A percentile compares a stretch with the other conserved stretches of the same genome.
These are phyloP conservation scores for Backusella morwellensis DNA, from an alignment of 192 early-diverging fungal species.

Conservation along the genomic window DNA sequence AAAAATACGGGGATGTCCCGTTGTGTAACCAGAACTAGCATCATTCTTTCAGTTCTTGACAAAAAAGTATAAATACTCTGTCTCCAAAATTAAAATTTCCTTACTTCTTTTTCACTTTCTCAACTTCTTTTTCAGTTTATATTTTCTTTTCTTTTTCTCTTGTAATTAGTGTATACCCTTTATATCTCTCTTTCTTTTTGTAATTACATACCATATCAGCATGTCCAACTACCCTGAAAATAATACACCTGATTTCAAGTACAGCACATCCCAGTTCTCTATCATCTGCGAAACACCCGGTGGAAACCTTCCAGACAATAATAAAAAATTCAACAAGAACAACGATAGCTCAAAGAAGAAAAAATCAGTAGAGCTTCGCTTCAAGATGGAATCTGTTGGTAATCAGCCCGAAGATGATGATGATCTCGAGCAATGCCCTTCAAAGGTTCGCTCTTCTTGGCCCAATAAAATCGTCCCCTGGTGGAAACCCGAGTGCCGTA, in stretches of 20 bases:
- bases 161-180: neutral
- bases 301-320: neutral
- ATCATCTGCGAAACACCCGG: conserved; percentile 6
- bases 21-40: neutral
- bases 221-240: neutral
- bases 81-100: neutral
- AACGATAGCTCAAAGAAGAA: neutral
- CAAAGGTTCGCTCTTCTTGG: conserved; percentile 12
- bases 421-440: conserved; percentile 18
- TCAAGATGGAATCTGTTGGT: conserved; percentile 26
- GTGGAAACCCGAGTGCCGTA: conserved; percentile 24
- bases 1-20: neutral
- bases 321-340: neutral
- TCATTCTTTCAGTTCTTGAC: neutral
- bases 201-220: neutral
- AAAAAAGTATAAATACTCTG: neutral
- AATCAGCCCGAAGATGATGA: conserved; percentile 19
- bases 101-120: neutral
- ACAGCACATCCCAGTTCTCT: conserved; percentile 3
- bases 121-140: neutral
- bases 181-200: neutral
- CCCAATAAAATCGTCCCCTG: conserved; percentile 20
- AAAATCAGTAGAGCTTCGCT: conserved; percentile 6
- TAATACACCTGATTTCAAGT: neutral
- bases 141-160: neutral